Evolutionary conservation across 176 grass and related monocot species (phyloP), one percentile per base, ranked within the genome.

Genomic region (Leersia perrieri): DNA sequence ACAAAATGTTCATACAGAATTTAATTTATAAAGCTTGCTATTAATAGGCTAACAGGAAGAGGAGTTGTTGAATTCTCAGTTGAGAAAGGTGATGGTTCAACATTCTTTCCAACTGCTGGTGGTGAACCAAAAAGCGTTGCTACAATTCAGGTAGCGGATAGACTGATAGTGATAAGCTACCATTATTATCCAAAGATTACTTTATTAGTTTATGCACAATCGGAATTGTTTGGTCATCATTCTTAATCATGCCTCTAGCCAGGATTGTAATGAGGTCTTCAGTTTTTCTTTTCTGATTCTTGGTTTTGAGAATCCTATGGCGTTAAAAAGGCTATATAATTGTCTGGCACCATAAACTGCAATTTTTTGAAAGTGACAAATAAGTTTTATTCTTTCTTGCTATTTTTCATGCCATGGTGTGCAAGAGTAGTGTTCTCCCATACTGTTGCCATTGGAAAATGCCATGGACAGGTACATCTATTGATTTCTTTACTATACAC

Each of bases 11-110:
- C 75, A 35, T 78, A 79, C 68, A 12, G 49, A 76, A 40, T 75
- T 82, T 84, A 82, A 45, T 88, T 85, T 72, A 82, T 72, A 83
- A 39, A 82, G 61, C 58, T 79, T 70, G 78, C 62, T 76, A 64
- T 82, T 82, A 60, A 66, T 91, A 98, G 95, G 80, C 84, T 98
- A 82, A 93, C 92, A 76, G 95, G 95, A 85, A 98, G 95, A 93
- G 95, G 69, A 65, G 83, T 88, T 75, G 84, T 95, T 85, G 95
- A 98, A 86, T 92, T 98, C 81, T 94, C 92, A 88, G 82, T 98
- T 86, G 92, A 95, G 77, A 98, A 88, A 89, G 86, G 76, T 80
- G 95, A 98, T 25, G 90, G 88, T 41, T 91, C 92, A 60, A 92
- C 90, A 87, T 98, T 98, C 82, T 89, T 92, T 74, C 95, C 92